Conservation (phyloP, 768 basidiomycete species). For the Phylloporus sp. region DNA sequence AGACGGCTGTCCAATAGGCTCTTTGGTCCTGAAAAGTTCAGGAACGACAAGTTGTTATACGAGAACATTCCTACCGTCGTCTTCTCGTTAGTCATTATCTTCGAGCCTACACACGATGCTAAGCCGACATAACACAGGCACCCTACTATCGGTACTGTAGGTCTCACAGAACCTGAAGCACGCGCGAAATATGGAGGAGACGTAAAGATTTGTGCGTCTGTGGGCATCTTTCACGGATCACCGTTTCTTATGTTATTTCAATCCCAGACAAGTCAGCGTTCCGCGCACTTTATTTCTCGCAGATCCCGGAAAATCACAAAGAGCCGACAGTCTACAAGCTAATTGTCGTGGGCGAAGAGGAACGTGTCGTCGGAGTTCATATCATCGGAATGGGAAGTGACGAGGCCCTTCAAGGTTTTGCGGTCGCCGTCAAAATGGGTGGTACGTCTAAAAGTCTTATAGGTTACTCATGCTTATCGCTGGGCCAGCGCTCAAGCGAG, state of each 20-base stretch:
- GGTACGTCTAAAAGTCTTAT: slow-evolving; percentile 32
- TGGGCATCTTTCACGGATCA: background rate
- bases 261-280: slow-evolving; percentile 73
- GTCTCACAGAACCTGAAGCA: slow-evolving; percentile 90
- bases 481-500: slow-evolving; percentile 60
- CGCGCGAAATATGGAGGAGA: slow-evolving; percentile 81
- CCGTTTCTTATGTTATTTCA: background rate
- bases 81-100: slow-evolving; percentile 70
- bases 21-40: slow-evolving; percentile 84
- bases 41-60: slow-evolving; percentile 84
- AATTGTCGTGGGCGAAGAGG: slow-evolving; percentile 80
- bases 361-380: slow-evolving; percentile 95
- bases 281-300: slow-evolving; percentile 87
- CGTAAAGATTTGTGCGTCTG: slow-evolving; percentile 82
- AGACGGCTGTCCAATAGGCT: slow-evolving; percentile 84
- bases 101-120: slow-evolving; percentile 3
- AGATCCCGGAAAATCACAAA: slow-evolving; percentile 87
- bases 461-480: slow-evolving; percentile 3
- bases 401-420: slow-evolving; percentile 94
- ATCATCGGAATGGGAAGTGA: slow-evolving; percentile 90
- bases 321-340: slow-evolving; percentile 95
- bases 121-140: slow-evolving; percentile 49
- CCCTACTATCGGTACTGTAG: slow-evolving; percentile 93
- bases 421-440: slow-evolving; percentile 97
- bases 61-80: slow-evolving; percentile 92